Percentiles rank a stretch among this genome's conserved stretches.
phyloP scores from a whole-genome alignment of 2,329 filamentous ascomycete species.

The Aspergillus tubingensis region DNA sequence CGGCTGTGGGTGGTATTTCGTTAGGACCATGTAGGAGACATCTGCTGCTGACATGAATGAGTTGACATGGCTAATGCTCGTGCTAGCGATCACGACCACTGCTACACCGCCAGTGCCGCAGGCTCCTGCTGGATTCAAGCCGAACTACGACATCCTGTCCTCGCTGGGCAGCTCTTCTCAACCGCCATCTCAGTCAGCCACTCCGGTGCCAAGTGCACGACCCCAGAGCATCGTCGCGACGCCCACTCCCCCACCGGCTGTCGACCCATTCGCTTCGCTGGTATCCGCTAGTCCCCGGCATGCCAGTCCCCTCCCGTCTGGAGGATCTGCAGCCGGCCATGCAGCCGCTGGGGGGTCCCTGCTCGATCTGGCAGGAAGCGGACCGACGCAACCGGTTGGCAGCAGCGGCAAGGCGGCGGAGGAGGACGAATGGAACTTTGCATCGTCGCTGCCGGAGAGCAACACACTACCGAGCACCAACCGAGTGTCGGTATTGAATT shows the following conservation, averaged over 20 bases:
- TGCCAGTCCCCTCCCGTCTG: slow-evolving; percentile 41
- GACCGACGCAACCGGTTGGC: slow-evolving; percentile 27
- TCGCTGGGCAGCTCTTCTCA: slow-evolving; percentile 50
- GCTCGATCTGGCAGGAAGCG: slow-evolving; percentile 34
- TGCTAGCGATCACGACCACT: slow-evolving; percentile 34
- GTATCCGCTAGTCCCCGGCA: slow-evolving; percentile 55
- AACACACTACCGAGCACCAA: slow-evolving; percentile 60
- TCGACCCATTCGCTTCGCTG: slow-evolving; percentile 64
- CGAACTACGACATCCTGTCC: slow-evolving; percentile 60
- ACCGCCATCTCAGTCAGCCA: slow-evolving; percentile 51
- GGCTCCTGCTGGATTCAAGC: slow-evolving; percentile 50
- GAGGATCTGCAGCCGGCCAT: slow-evolving; percentile 22
- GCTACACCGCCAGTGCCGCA: slow-evolving; percentile 41
- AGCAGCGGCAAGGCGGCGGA: slow-evolving; percentile 49
- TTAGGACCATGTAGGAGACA: slow-evolving; percentile 67
- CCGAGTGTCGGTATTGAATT: slow-evolving; percentile 68
- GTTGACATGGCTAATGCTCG: slow-evolving; percentile 22
- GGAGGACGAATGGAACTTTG: slow-evolving; percentile 94
- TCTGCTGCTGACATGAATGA: slow-evolving; percentile 34
- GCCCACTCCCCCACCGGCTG: slow-evolving; percentile 39
- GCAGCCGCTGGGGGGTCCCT: slow-evolving; percentile 28
- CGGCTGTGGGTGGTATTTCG: slow-evolving; percentile 80
- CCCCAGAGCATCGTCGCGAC: slow-evolving; percentile 31
- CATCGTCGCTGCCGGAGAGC: slow-evolving; percentile 74
- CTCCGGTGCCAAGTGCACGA: slow-evolving; percentile 48